Conservation (phyloP, 108 stramenopile species). For the Nitzschia sp. region DNA sequence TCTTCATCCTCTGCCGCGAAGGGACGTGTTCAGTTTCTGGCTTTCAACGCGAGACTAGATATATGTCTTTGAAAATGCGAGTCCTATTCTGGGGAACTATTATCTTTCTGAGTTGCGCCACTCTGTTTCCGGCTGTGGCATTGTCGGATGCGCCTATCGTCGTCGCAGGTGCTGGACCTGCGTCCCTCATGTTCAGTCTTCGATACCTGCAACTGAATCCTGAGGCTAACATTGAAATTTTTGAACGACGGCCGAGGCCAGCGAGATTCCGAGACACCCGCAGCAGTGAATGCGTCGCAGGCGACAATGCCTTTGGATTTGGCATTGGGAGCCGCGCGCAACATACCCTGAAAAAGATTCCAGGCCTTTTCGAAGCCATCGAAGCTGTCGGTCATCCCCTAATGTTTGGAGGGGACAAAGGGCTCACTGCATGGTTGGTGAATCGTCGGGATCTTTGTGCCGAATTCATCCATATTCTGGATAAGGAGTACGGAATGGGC, state of each 20-base stretch:
- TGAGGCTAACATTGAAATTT: conserved; percentile 1
- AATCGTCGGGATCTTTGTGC: conserved; percentile 18
- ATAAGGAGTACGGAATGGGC: conserved; percentile 1
- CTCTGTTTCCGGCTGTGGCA: background rate
- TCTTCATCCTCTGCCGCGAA: too few relatives aligned
- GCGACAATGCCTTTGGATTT: conserved; percentile 13
- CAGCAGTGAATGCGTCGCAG: background rate
- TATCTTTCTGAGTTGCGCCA: background rate
- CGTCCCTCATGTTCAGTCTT: conserved; percentile 5
- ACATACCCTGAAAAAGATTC: background rate
- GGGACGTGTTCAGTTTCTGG: too few relatives aligned
- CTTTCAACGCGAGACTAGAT: too few relatives aligned
- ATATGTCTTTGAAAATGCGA: too few relatives aligned
- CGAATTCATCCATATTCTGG: conserved; percentile 12
- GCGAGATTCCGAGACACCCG: background rate
- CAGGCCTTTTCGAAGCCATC: background rate
- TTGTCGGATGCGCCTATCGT: conserved; percentile 1
- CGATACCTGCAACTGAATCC: conserved; percentile 9
- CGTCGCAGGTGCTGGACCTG: conserved; percentile 13
- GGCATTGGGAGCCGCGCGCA: background rate
- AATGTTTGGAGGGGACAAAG: background rate
- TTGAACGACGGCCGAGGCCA: background rate
- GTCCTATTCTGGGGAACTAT: too few relatives aligned
- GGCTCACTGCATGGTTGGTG: background rate
- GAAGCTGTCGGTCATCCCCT: conserved; percentile 1